These are phyloP conservation scores for Leccinum olivaceopallidum DNA, from an alignment of 768 basidiomycete genomes.

Conservation along the genomic window DNA sequence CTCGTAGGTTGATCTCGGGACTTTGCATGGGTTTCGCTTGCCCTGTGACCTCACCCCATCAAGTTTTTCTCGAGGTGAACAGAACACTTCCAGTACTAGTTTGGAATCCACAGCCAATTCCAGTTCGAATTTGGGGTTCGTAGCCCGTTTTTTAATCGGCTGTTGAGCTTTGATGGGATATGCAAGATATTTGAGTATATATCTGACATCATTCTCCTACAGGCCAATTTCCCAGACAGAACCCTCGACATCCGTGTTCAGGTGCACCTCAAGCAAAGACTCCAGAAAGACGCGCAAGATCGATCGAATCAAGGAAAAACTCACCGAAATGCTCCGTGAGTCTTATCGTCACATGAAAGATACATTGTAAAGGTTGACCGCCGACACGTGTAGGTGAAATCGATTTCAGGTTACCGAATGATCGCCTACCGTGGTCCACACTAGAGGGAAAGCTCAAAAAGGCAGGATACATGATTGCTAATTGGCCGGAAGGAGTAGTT, in stretches of 20 bases:
- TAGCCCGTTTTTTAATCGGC: accelerated
- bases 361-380: background rate
- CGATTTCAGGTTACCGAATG: background rate
- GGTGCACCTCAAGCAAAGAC: too few relatives aligned
- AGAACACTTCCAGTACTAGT: too few relatives aligned
- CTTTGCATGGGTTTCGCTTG: background rate
- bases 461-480: background rate
- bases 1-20: background rate
- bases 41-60: background rate
- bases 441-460: background rate
- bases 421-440: background rate
- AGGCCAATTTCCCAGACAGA: too few relatives aligned
- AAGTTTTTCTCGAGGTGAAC: background rate
- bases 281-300: too few relatives aligned
- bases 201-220: too few relatives aligned
- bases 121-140: background rate
- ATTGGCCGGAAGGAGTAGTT: background rate
- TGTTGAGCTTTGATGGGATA: background rate
- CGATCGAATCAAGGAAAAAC: too few relatives aligned
- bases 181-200: too few relatives aligned
- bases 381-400: background rate
- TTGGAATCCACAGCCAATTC: background rate
- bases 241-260: too few relatives aligned
- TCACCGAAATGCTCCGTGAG: too few relatives aligned
- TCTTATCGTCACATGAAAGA: background rate